These are phyloP conservation scores for Cryptococcus sp. DNA, from an alignment of 1,284 basidiomycete species.

Conservation along the genomic window DNA sequence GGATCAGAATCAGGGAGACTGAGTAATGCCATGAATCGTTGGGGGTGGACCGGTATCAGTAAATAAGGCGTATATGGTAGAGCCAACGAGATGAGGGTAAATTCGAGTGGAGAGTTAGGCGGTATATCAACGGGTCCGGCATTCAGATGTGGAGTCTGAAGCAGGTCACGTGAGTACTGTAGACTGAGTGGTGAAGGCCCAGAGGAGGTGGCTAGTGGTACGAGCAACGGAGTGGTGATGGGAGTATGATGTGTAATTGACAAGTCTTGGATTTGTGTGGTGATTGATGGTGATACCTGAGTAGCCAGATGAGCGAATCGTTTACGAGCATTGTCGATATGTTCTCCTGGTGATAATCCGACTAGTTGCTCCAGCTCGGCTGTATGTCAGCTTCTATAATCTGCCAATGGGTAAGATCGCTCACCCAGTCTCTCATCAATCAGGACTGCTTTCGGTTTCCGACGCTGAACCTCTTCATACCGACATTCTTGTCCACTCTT, in stretches of 20 bases:
- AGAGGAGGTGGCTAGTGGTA: neutral
- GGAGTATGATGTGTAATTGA: neutral
- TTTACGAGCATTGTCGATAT: neutral
- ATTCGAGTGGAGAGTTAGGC: constrained; percentile 24
- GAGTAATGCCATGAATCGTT: constrained; percentile 28
- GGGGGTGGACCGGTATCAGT: constrained; percentile 29
- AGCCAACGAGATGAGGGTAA: constrained; percentile 23
- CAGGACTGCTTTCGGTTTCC: constrained; percentile 21
- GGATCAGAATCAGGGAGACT: constrained; percentile 12
- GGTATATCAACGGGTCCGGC: constrained; percentile 14
- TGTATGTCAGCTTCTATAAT: constrained; percentile 8
- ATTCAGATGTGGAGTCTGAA: constrained; percentile 2
- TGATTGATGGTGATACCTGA: neutral
- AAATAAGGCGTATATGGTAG: constrained; percentile 30
- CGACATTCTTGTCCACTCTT: constrained; percentile 24
- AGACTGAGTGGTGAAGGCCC: constrained; percentile 1
- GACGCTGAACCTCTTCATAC: constrained; percentile 26
- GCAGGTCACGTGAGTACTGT: constrained; percentile 2
- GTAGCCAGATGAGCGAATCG: neutral
- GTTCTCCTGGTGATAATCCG: constrained; percentile 9
- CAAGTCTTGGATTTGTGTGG: neutral
- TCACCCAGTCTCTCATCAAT: constrained; percentile 32
- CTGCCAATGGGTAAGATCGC: constrained; percentile 3
- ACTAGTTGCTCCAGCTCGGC: constrained; percentile 27
- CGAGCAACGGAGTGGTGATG: neutral